These are phyloP conservation scores for Exobasidium rhododendri DNA, from an alignment of 1,284 basidiomycete genomes.

Conservation along the genomic window DNA sequence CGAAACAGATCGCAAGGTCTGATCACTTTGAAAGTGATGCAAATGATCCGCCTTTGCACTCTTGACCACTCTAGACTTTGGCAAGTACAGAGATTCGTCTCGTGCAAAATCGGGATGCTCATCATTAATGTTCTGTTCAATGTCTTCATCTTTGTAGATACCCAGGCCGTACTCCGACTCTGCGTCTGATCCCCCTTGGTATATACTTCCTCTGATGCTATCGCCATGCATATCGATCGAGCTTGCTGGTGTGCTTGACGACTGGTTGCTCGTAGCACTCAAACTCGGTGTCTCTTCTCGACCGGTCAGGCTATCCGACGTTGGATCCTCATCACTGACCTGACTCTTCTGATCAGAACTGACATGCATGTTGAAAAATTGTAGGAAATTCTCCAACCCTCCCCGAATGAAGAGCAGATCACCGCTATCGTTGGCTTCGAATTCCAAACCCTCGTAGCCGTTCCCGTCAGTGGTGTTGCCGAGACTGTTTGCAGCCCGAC, in stretches of 20 bases:
- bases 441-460: constrained; percentile 26
- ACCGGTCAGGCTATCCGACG: constrained; percentile 13
- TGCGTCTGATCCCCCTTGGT: no score
- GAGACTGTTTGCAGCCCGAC: not conserved
- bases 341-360: not conserved
- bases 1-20: constrained; percentile 35
- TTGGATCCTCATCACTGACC: not conserved
- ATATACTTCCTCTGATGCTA: not conserved
- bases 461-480: not conserved
- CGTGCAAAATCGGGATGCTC: no score
- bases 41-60: constrained; percentile 21
- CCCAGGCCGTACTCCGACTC: not conserved
- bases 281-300: constrained; percentile 40
- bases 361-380: constrained; percentile 27
- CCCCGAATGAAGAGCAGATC: constrained; percentile 41
- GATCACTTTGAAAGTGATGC: constrained; percentile 38
- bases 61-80: not conserved
- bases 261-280: constrained; percentile 28
- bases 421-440: constrained; percentile 56
- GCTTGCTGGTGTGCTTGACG: constrained; percentile 36
- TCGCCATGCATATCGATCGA: constrained; percentile 28
- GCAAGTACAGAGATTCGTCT: not conserved
- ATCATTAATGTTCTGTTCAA: not conserved
- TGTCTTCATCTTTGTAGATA: not conserved
- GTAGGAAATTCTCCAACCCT: constrained; percentile 36